These are phyloP conservation scores for Dianthus caryophyllus DNA, from an alignment of 148 eudicot genomes.

Conservation along the genomic window DNA sequence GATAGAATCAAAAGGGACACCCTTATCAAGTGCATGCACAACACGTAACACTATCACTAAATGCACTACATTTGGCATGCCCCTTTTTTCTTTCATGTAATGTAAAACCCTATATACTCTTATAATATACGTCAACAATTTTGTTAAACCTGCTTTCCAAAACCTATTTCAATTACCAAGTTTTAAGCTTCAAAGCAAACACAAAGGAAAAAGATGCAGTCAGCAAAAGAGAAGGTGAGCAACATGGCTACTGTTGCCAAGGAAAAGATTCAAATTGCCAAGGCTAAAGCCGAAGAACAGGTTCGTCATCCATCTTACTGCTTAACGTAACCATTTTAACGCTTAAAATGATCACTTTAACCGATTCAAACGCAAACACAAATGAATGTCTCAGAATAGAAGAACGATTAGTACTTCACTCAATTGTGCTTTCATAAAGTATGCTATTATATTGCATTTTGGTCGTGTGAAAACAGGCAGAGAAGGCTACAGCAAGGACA, in stretches of 20 bases:
- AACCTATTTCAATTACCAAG: too few species aligned
- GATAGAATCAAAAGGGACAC: constrained; percentile 12
- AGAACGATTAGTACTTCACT: too few species aligned
- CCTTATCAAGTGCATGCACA: constrained; percentile 9
- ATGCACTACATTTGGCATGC: constrained; percentile 7
- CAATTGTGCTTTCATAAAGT: too few species aligned
- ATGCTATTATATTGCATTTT: too few species aligned
- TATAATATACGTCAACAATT: too few species aligned
- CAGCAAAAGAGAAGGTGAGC: constrained; percentile 56
- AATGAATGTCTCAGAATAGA: too few species aligned
- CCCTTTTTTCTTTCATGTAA: too few species aligned
- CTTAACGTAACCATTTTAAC: not conserved
- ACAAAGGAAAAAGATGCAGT: constrained; percentile 56
- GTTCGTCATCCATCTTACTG: constrained; percentile 11
- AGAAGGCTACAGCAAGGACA: constrained; percentile 50
- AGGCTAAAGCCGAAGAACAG: constrained; percentile 63
- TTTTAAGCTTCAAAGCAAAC: too few species aligned
- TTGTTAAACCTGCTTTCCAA: too few species aligned
- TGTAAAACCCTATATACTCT: too few species aligned
- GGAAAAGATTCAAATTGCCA: constrained; percentile 37
- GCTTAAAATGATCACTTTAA: too few species aligned
- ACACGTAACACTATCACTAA: constrained; percentile 8
- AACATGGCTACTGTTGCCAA: constrained; percentile 59
- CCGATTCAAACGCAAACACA: too few species aligned
- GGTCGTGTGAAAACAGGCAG: constrained; percentile 25